Evolutionary conservation across 2,329 filamentous ascomycete species (phyloP), one percentile per base, ranked within the genome.

Genomic region (Talaromyces funiculosus): DNA sequence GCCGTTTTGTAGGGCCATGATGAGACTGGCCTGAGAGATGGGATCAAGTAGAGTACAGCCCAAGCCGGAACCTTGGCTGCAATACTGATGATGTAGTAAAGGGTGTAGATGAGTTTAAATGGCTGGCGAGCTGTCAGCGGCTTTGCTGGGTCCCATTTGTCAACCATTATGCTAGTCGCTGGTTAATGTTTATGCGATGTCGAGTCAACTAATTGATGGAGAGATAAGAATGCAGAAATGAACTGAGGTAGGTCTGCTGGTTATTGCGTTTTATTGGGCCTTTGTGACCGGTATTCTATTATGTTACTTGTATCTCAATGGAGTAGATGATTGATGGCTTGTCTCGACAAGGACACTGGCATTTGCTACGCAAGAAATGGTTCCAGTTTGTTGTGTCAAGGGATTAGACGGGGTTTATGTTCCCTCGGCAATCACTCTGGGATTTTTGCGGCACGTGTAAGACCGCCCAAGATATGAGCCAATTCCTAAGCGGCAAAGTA

Each of bases 1-100:
- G 56, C 56, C 4, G 42, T 49, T 38, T 58, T 58, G 56, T 49
- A 58, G 7, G 42, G 33, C 56, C 56, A 58, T 38, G 56, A 58
- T 10, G 56, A 37, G 42, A 58, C 56, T 2, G 56, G 56, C 22
- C 56, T 18, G 12, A 51, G 18, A 35, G 1, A 37, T 4, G 56
- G 56, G 9, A 58, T n/a, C 0, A 14, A 9, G 22, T 58, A 58
- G 12, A 38, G 10, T 31, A 51, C n/a, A 38, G 56, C 56, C 42
- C 40, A 58, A 14, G 29, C 31, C 22, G 42, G 42, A 16, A 58
- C 7, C 7, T 31, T 31, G 5, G 47, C 22, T 16, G 40, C 42
- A 20, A 10, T 58, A n/a, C 24, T n/a, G 26, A 49, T 14, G 18
- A 58, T 40, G 9, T 33, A 58, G 9, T 51, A 58, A 22, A 58